phyloP scores from a whole-genome alignment of 345 rosid genomes.

The Syzygium aqueum region DNA sequence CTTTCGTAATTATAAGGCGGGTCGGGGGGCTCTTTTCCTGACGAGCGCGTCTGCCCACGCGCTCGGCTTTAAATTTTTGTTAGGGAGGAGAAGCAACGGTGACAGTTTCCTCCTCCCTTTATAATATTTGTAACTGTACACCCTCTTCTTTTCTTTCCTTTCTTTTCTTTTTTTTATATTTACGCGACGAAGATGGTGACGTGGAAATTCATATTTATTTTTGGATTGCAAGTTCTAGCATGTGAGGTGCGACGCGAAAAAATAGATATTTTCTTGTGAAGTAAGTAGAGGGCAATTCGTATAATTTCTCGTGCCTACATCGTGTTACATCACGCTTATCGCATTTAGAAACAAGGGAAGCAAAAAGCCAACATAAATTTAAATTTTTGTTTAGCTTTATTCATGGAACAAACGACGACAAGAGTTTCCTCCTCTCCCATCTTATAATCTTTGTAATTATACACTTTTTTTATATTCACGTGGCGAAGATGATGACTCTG shows the following conservation, averaged over 20 bases:
- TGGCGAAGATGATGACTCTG: background rate
- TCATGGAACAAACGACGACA: background rate
- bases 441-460: background rate
- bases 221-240: too few relatives aligned
- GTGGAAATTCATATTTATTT: background rate
- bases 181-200: background rate
- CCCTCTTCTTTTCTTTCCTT: too few relatives aligned
- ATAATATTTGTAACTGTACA: background rate
- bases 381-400: too few relatives aligned
- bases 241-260: too few relatives aligned
- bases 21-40: background rate
- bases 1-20: background rate
- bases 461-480: background rate
- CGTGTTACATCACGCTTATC: background rate
- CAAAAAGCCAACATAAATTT: too few relatives aligned
- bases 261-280: too few relatives aligned
- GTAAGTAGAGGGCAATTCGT: too few relatives aligned
- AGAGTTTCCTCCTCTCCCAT: background rate
- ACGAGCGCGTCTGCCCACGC: background rate
- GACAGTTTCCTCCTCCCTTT: background rate
- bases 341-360: background rate
- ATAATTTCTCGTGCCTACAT: accelerated
- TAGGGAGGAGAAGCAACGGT: background rate
- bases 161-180: accelerated
- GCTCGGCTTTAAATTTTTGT: background rate